Evolutionary conservation across 495 filamentous ascomycete genomes (phyloP).

Genomic region (Neurospora tetrasperma): DNA sequence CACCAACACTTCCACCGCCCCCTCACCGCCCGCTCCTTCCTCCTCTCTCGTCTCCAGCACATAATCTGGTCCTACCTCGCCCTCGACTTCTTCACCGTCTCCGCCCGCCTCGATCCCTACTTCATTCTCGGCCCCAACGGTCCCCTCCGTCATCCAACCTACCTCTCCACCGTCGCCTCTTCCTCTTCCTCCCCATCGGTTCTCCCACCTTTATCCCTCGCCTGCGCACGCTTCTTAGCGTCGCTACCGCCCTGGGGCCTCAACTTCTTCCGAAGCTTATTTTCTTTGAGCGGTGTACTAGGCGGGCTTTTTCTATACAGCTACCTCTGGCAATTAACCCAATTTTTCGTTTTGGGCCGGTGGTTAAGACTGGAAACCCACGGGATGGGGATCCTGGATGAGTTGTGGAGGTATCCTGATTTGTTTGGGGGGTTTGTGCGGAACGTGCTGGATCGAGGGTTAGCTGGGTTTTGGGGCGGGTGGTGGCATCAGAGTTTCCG

Average conservation of each 20-base stretch:
- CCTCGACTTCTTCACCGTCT: constrained; percentile 55
- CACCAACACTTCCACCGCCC: constrained; percentile 25
- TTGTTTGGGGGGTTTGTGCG: constrained; percentile 45
- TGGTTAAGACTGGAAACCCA: constrained; percentile 21
- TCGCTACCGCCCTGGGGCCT: constrained; percentile 16
- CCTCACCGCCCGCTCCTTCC: constrained; percentile 31
- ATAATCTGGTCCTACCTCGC: constrained; percentile 48
- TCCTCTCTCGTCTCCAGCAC: constrained; percentile 35
- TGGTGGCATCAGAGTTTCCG: constrained; percentile 92
- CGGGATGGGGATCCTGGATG: constrained; percentile 1
- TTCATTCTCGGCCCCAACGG: constrained; percentile 44
- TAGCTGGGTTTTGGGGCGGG: constrained; percentile 67
- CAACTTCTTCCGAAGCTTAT: neutral
- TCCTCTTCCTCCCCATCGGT: constrained; percentile 18
- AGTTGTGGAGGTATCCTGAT: constrained; percentile 57
- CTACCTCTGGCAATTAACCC: constrained; percentile 31
- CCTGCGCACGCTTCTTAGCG: constrained; percentile 42
- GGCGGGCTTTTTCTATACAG: constrained; percentile 33
- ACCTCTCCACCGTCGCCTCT: constrained; percentile 17
- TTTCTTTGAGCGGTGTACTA: neutral
- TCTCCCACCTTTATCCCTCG: constrained; percentile 27
- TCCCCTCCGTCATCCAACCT: constrained; percentile 14
- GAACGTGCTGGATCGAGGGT: constrained; percentile 50
- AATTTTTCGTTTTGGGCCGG: constrained; percentile 41
- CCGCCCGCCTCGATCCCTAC: constrained; percentile 66